Base-by-base conservation (phyloP, 192 early-diverging fungal genomes). In the Dissophora globulifera region DNA sequence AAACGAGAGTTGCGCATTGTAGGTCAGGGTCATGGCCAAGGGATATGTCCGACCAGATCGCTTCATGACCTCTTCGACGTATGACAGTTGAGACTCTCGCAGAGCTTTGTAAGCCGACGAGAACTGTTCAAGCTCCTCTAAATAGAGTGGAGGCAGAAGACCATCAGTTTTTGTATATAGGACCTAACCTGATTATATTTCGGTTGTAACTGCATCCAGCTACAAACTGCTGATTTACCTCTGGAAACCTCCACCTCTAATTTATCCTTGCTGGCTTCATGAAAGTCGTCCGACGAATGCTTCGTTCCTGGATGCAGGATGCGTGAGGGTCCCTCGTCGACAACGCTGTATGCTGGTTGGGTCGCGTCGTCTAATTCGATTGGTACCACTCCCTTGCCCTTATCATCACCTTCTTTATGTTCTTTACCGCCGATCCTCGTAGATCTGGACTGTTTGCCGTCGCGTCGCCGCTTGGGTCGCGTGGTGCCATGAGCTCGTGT, bases 101-200 rank as follows among this genome's bases (percentile, higher is more conserved):
- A 69, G 38, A 13, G 40, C 48, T n/a, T 50, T 52, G 23, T 69
- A 69, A 2, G 48, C 27, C 26, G 29, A 35, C 15, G 50, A 50
- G 53, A 52, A 69, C 20, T 53, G 56, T 29, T 46, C 42, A 31
- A 69, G 25, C 6, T 58, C 48, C 13, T 33, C 66, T 69, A n/a
- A n/a, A n/a, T n/a, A n/a, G n/a, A n/a, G n/a, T n/a, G n/a, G n/a
- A n/a, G n/a, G 56, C 2, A 50, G 1, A 50, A 17, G 10, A 19
- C 16, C 6, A 49, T 25, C 3, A 19, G 1, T 31, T 26, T 4
- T 4, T 33, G 19, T 32, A 12, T 35, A 13, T 19, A 60, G 5
- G 6, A 41, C 32, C n/a, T n/a, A n/a, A n/a, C n/a, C n/a, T n/a
- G n/a, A n/a, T n/a, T n/a, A n/a, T n/a, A n/a, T n/a, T n/a, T n/a